Evolutionary conservation across 306 rosid species (phyloP).

Genomic region (Amphicarpaea edgeworthii): DNA sequence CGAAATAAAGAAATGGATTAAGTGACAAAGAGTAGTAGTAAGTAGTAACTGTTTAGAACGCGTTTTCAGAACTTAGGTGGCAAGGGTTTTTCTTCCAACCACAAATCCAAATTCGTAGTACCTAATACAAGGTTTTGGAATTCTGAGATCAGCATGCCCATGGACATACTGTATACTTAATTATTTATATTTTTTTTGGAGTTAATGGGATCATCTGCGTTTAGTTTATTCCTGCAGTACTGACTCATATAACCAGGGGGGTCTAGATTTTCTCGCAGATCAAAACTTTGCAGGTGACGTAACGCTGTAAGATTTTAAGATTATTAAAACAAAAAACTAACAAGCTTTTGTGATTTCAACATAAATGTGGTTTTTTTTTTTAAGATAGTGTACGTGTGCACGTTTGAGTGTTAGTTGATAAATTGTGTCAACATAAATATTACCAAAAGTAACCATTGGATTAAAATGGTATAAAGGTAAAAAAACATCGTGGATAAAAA

Average conservation of each 20-base stretch:
- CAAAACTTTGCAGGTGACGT: slow-evolving; percentile 28
- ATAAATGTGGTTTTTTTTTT: too few species aligned
- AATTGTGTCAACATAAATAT: not conserved
- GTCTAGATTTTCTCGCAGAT: not conserved
- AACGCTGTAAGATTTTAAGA: not conserved
- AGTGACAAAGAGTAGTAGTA: slow-evolving; percentile 44
- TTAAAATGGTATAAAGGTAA: too few species aligned
- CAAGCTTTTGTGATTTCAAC: not conserved
- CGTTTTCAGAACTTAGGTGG: slow-evolving; percentile 70
- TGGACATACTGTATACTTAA: not conserved
- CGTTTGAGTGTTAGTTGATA: not conserved
- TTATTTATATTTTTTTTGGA: too few species aligned
- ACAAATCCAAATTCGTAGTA: slow-evolving; percentile 47
- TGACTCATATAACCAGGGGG: not conserved
- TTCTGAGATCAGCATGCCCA: slow-evolving; percentile 42
- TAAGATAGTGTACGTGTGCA: not conserved
- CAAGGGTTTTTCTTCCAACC: slow-evolving; percentile 26
- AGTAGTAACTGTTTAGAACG: slow-evolving; percentile 62
- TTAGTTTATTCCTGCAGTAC: not conserved
- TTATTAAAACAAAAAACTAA: not conserved
- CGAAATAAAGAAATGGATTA: slow-evolving; percentile 42
- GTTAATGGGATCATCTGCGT: not conserved
- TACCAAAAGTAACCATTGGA: not conserved
- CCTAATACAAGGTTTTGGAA: slow-evolving; percentile 28
- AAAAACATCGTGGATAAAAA: not conserved